phyloP scores from a whole-genome alignment of 805 yeast species.

The Saccharomycopsis fermentans region DNA sequence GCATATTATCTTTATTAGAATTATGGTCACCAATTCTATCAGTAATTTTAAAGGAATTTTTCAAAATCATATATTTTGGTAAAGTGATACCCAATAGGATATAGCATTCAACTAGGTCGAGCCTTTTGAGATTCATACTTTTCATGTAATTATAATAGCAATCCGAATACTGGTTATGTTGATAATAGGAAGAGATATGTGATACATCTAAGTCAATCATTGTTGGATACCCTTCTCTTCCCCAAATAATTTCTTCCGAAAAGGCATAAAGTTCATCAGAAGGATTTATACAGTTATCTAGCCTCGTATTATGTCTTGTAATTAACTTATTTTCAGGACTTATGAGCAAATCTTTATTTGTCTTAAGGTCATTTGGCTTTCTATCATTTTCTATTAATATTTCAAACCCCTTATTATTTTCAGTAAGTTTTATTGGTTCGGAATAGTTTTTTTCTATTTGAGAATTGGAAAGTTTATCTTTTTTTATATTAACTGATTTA shows the following conservation, averaged over 20 bases:
- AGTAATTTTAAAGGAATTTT: not conserved
- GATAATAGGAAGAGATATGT: not conserved
- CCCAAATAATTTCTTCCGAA: not conserved
- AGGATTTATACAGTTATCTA: not conserved
- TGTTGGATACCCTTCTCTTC: not conserved
- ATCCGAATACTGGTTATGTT: not conserved
- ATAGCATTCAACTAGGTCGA: not conserved
- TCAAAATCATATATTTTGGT: not conserved
- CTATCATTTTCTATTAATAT: too few species aligned
- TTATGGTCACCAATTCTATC: not conserved
- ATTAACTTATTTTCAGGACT: not conserved
- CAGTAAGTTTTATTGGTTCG: too few species aligned
- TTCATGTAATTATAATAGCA: not conserved
- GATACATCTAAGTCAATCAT: not conserved
- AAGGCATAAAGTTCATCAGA: not conserved
- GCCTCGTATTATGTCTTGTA: not conserved
- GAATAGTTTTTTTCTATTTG: too few species aligned
- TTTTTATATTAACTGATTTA: not conserved
- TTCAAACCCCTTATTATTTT: too few species aligned
- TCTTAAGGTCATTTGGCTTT: not conserved
- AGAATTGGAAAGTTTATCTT: too few species aligned
- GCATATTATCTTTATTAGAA: not conserved
- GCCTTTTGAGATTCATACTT: not conserved
- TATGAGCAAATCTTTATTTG: not conserved
- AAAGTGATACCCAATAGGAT: not conserved